A percentile compares a stretch with the other conserved stretches of the same genome.
These are phyloP conservation scores for Phytophthora multivora DNA, from an alignment of 352 stramenopile species.

Conservation along the genomic window DNA sequence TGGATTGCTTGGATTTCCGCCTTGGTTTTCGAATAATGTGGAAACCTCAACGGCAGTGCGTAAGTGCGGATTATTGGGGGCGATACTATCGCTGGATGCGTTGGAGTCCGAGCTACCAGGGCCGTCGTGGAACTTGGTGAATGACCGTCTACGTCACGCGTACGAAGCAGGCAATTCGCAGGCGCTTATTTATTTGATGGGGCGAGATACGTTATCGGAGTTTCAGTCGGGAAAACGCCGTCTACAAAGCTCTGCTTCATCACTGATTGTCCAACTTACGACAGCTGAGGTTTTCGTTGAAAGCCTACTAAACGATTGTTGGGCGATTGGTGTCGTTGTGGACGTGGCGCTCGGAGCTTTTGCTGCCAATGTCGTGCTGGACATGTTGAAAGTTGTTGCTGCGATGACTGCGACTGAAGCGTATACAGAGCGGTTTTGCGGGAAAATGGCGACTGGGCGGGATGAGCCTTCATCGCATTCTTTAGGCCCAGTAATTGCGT, in stretches of 20 bases:
- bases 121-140: slow-evolving; percentile 1
- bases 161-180: slow-evolving; percentile 12
- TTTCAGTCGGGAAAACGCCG: not conserved
- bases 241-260: slow-evolving; percentile 17
- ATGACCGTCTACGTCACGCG: slow-evolving; percentile 2
- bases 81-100: slow-evolving; percentile 8
- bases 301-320: slow-evolving; percentile 17
- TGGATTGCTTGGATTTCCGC: slow-evolving; percentile 21
- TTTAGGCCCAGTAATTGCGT: not conserved
- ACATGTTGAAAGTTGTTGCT: slow-evolving; percentile 13
- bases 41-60: not conserved
- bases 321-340: slow-evolving; percentile 15
- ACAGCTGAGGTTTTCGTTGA: slow-evolving; percentile 16
- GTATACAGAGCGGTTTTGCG: slow-evolving; percentile 21
- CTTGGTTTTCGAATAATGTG: slow-evolving; percentile 3
- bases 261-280: slow-evolving; percentile 18
- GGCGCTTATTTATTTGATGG: slow-evolving; percentile 5
- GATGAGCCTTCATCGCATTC: not conserved
- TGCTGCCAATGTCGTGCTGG: slow-evolving; percentile 10
- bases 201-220: not conserved
- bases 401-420: slow-evolving; percentile 13
- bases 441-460: not conserved
- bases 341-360: slow-evolving; percentile 18
- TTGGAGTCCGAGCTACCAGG: slow-evolving; percentile 18
- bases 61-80: slow-evolving; percentile 14